phyloP scores from a whole-genome alignment of 768 basidiomycete genomes.

The Mycena galericulata region DNA sequence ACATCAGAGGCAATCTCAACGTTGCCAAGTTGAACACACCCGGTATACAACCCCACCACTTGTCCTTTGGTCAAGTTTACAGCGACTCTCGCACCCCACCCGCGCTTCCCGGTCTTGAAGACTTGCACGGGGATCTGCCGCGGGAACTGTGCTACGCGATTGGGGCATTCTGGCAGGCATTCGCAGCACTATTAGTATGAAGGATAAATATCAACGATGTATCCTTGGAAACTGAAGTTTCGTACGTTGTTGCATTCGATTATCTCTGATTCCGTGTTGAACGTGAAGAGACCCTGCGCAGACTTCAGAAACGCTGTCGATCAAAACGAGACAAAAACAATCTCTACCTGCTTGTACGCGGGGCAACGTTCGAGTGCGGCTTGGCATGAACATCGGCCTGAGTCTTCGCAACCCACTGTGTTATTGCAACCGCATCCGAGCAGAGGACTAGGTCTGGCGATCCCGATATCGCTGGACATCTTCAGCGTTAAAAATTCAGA shows the following conservation, averaged over 20 bases:
- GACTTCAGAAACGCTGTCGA: neutral
- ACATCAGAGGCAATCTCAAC: no score
- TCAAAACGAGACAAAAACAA: neutral
- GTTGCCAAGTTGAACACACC: no score
- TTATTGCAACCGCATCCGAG: conserved; percentile 10
- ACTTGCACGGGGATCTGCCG: conserved; percentile 57
- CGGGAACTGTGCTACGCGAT: conserved; percentile 58
- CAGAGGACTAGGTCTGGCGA: conserved; percentile 6
- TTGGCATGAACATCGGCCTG: conserved; percentile 4
- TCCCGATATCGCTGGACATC: conserved; percentile 18
- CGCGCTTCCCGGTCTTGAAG: conserved; percentile 56
- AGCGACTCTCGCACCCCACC: conserved; percentile 59
- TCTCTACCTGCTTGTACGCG: neutral
- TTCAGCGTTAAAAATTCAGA: neutral
- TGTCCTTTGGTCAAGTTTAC: conserved; percentile 34
- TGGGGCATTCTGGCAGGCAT: conserved; percentile 44
- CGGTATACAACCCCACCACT: conserved; percentile 76
- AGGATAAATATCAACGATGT: neutral
- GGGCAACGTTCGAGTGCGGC: neutral
- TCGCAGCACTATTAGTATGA: conserved; percentile 41
- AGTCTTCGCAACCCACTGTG: neutral
- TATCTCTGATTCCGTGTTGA: conserved; percentile 17
- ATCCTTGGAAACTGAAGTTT: neutral
- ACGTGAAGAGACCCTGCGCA: conserved; percentile 27
- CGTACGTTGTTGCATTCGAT: conserved; percentile 27